A percentile compares a stretch with the other conserved stretches of the same genome.
phyloP scores from a whole-genome alignment of 257 asterid species.

The Anisodus acutangulus region DNA sequence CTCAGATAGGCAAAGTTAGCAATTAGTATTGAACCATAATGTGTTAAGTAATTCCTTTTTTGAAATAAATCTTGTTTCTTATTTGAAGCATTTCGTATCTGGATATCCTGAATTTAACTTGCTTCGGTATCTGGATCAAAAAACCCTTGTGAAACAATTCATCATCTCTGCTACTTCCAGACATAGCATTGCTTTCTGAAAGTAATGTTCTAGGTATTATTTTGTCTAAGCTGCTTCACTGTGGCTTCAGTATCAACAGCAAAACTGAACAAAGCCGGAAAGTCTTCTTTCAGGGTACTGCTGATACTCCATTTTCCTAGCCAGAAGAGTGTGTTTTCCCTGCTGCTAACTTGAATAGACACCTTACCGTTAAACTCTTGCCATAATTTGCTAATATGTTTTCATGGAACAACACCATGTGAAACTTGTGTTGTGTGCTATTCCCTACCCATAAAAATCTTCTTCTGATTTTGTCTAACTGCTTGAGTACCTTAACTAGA shows the following conservation, averaged over 20 bases:
- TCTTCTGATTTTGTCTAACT: not conserved
- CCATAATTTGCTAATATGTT: not conserved
- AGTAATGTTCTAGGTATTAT: not conserved
- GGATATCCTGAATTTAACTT: not conserved
- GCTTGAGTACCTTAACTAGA: not conserved
- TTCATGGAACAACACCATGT: not conserved
- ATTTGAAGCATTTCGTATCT: not conserved
- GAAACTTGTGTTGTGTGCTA: not conserved
- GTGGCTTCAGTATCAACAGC: not conserved
- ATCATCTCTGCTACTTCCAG: not conserved
- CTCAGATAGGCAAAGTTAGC: not conserved
- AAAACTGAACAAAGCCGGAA: not conserved
- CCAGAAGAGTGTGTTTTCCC: not conserved
- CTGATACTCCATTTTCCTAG: not conserved
- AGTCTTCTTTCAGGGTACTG: not conserved
- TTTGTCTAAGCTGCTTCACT: conserved; percentile 19
- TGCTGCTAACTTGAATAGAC: not conserved
- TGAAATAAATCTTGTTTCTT: not conserved
- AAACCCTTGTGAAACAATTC: not conserved
- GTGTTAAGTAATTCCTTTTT: not conserved
- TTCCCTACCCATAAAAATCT: not conserved
- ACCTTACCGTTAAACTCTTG: not conserved
- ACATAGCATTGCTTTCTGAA: not conserved
- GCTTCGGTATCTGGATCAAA: not conserved
- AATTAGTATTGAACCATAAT: not conserved